Evolutionary conservation across 2,329 filamentous ascomycete genomes (phyloP).

Genomic region (Phialemoniopsis sp.): DNA sequence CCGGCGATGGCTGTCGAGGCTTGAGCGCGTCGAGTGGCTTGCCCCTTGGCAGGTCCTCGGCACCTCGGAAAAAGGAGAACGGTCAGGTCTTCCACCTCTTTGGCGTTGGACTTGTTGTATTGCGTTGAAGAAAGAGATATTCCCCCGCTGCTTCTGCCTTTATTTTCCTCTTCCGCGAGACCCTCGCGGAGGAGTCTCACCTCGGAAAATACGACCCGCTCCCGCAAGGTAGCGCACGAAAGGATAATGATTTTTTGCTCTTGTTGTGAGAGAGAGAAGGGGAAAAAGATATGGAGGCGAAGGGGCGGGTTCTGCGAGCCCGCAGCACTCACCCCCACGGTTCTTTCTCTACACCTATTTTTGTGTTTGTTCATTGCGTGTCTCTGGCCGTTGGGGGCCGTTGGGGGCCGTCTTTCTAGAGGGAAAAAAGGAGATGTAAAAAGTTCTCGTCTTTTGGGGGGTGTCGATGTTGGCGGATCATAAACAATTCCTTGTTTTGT

Average conservation of each 20-base stretch:
- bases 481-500: constrained; percentile 6
- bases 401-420: no score
- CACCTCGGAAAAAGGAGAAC: constrained; percentile 22
- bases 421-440: neutral
- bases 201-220: no score
- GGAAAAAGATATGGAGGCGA: neutral
- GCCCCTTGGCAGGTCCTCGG: neutral
- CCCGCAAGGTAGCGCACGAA: no score
- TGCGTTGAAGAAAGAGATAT: constrained; percentile 40
- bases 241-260: neutral
- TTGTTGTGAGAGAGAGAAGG: neutral
- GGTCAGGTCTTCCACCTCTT: constrained; percentile 40
- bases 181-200: no score
- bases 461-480: neutral
- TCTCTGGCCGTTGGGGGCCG: no score
- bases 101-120: constrained; percentile 44
- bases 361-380: no score
- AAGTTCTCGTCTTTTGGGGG: neutral
- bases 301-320: no score
- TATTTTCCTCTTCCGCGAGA: constrained; percentile 23
- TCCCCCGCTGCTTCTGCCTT: constrained; percentile 33
- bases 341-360: no score
- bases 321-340: no score
- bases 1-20: no score
- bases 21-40: constrained; percentile 10